phyloP scores from a whole-genome alignment of 495 filamentous ascomycete species.

The Pseudomonodictys pantanalensis region DNA sequence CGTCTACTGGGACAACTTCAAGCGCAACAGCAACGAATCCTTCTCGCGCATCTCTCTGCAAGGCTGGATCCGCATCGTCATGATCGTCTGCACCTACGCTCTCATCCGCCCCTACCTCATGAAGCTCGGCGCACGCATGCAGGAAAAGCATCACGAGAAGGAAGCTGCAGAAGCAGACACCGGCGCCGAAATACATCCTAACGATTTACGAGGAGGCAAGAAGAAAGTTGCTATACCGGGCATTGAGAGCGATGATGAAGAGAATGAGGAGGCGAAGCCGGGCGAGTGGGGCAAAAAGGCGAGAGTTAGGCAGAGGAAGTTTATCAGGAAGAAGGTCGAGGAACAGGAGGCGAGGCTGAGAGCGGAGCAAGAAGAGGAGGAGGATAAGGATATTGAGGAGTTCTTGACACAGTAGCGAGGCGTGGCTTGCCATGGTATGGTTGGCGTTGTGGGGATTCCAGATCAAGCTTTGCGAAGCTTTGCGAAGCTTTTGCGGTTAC shows the following conservation, averaged over 20 bases:
- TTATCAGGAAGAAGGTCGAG: conserved; percentile 44
- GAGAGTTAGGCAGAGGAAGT: conserved; percentile 35
- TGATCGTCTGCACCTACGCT: conserved; percentile 34
- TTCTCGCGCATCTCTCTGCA: conserved; percentile 45
- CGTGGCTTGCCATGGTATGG: not conserved
- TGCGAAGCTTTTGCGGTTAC: conserved; percentile 3
- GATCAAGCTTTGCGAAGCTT: not conserved
- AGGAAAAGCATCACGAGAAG: conserved; percentile 23
- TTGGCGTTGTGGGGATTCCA: not conserved
- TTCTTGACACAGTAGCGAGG: conserved; percentile 53
- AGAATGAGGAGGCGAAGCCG: conserved; percentile 52
- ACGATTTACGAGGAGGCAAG: conserved; percentile 55
- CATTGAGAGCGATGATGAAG: conserved; percentile 54
- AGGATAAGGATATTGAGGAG: conserved; percentile 61
- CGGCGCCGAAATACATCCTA: conserved; percentile 60
- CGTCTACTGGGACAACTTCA: conserved; percentile 41
- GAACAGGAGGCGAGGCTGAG: conserved; percentile 34
- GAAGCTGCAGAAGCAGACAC: conserved; percentile 29
- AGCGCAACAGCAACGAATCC: conserved; percentile 54
- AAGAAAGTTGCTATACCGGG: conserved; percentile 33
- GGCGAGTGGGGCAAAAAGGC: conserved; percentile 50
- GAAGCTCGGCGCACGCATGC: conserved; percentile 30
- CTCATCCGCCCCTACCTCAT: conserved; percentile 36
- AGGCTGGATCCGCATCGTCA: conserved; percentile 37
- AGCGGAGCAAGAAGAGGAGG: conserved; percentile 40